Evolutionary conservation across 106 monocot genomes (phyloP).

Genomic region (Triglochin maritima): DNA sequence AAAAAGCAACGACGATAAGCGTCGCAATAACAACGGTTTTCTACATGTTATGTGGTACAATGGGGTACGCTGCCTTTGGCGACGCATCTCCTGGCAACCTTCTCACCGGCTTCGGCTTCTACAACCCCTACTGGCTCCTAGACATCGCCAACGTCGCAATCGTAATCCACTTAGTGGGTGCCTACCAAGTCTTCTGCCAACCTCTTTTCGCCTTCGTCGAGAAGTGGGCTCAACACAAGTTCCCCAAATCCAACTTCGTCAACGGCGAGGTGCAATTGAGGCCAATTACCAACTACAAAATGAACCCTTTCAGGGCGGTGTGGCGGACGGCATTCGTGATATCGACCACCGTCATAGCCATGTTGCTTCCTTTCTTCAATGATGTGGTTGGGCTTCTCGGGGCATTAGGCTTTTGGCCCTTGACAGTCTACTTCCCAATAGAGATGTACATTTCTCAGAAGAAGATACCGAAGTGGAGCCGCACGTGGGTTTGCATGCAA

Average conservation of each 20-base stretch:
- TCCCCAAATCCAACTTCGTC: conserved; percentile 49
- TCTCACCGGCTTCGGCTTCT: conserved; percentile 89
- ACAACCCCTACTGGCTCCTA: conserved; percentile 90
- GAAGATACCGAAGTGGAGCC: conserved; percentile 50
- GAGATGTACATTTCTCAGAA: conserved; percentile 90
- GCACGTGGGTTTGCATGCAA: conserved; percentile 59
- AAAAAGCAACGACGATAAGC: conserved; percentile 42
- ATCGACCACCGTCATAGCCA: conserved; percentile 67
- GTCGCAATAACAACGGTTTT: conserved; percentile 53
- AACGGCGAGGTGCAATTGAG: conserved; percentile 22
- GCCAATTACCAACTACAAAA: conserved; percentile 4
- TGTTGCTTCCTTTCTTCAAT: conserved; percentile 91
- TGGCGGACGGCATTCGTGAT: conserved; percentile 70
- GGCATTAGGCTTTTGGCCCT: conserved; percentile 81
- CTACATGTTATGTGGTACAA: conserved; percentile 69
- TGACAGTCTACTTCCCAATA: conserved; percentile 82
- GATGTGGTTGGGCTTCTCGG: conserved; percentile 86
- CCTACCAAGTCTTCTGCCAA: conserved; percentile 95
- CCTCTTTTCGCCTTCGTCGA: conserved; percentile 93
- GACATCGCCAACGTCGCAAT: conserved; percentile 94
- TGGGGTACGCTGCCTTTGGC: conserved; percentile 92
- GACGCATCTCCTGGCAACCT: conserved; percentile 65
- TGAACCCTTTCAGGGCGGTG: conserved; percentile 53
- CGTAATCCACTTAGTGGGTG: conserved; percentile 79
- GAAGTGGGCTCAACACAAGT: conserved; percentile 29